phyloP scores from a whole-genome alignment of 23 red algal genomes.

The Chondrus crispus region DNA sequence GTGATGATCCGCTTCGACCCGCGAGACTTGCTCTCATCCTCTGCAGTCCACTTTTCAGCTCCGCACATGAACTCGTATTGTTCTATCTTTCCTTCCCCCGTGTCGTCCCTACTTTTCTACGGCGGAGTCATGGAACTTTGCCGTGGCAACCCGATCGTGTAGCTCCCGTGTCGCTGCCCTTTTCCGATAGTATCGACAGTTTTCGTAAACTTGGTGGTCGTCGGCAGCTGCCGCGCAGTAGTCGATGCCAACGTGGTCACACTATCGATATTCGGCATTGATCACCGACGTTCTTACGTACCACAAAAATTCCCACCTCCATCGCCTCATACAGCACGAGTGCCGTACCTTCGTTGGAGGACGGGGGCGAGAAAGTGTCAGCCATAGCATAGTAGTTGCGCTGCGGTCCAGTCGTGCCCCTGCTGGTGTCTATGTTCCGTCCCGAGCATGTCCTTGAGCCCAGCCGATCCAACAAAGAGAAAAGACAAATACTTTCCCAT shows the following conservation, averaged over 20 bases:
- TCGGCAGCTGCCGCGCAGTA: constrained; percentile 40
- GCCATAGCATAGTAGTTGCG: constrained; percentile 59
- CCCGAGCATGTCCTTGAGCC: constrained; percentile 50
- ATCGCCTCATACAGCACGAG: constrained; percentile 54
- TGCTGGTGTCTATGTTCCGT: not conserved
- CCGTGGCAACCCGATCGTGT: constrained; percentile 16
- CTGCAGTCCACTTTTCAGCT: too few relatives aligned
- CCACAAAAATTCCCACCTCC: constrained; percentile 44
- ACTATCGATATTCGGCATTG: constrained; percentile 34
- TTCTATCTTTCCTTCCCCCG: too few relatives aligned
- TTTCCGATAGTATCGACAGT: constrained; percentile 46
- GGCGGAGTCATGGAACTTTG: constrained; percentile 37
- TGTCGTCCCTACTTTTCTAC: constrained; percentile 52
- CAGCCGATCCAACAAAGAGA: constrained; percentile 53
- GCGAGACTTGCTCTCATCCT: too few relatives aligned
- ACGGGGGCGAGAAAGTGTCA: constrained; percentile 44
- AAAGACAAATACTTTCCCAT: constrained; percentile 16
- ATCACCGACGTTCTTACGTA: constrained; percentile 44
- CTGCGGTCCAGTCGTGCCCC: not conserved
- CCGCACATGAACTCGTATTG: too few relatives aligned
- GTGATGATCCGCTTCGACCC: too few relatives aligned
- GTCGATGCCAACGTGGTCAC: constrained; percentile 6
- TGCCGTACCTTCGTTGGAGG: constrained; percentile 49
- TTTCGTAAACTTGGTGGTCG: constrained; percentile 30
- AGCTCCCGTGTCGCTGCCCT: not conserved